phyloP scores from a whole-genome alignment of 2,329 filamentous ascomycete genomes.

The Piedraia hortae region DNA sequence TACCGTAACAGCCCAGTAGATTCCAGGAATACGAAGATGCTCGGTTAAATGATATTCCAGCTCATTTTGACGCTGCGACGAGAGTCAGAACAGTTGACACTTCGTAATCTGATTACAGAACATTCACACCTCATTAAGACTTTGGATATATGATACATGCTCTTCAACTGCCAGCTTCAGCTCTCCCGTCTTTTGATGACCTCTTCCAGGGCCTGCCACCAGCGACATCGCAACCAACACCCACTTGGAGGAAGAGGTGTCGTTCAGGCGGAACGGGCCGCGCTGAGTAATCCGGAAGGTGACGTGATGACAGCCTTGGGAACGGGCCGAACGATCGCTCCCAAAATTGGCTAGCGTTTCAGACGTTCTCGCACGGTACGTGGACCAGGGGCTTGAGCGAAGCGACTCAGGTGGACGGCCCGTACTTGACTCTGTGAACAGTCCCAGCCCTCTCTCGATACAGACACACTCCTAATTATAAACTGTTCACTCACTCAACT shows the following conservation, averaged over 20 bases:
- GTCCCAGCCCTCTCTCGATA: too few relatives aligned
- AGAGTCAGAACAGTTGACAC: conserved; percentile 14
- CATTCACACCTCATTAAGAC: conserved; percentile 48
- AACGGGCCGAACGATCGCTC: too few relatives aligned
- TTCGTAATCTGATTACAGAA: conserved; percentile 1
- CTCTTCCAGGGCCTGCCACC: conserved; percentile 31
- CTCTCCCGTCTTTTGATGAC: conserved; percentile 19
- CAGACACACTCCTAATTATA: too few relatives aligned
- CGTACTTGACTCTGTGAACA: too few relatives aligned
- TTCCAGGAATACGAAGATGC: conserved; percentile 76
- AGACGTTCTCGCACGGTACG: too few relatives aligned
- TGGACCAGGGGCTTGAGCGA: too few relatives aligned
- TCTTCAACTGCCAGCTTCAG: conserved; percentile 28
- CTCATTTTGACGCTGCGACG: conserved; percentile 51
- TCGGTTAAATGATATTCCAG: conserved; percentile 96
- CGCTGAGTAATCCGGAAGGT: background rate
- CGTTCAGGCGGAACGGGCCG: too few relatives aligned
- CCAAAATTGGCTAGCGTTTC: too few relatives aligned
- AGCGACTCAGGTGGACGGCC: too few relatives aligned
- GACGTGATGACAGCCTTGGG: background rate
- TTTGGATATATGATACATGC: conserved; percentile 83
- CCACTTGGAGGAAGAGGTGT: background rate
- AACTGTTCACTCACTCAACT: too few relatives aligned
- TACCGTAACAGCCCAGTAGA: conserved; percentile 87
- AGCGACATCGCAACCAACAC: conserved; percentile 26